Evolutionary conservation across 306 rosid genomes (phyloP).

Genomic region (Prunus kanzakura): DNA sequence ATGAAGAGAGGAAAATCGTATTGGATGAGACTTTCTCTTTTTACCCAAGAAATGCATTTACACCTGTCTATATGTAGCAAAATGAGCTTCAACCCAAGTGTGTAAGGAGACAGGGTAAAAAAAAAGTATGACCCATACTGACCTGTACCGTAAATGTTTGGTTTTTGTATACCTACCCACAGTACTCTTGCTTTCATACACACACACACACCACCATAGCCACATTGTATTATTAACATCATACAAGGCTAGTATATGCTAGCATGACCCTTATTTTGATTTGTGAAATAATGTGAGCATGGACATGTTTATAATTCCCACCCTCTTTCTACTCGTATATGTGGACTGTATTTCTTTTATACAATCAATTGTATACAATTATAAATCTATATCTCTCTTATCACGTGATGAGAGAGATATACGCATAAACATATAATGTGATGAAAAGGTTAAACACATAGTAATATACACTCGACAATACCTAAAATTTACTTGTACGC

Average conservation of each 20-base stretch:
- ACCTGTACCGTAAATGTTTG: not conserved
- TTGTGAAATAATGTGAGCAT: not conserved
- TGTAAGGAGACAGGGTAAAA: not conserved
- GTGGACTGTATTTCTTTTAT: no score
- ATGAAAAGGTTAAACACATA: no score
- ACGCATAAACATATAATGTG: no score
- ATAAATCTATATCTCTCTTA: no score
- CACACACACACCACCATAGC: not conserved
- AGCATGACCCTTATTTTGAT: not conserved
- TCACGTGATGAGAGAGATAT: no score
- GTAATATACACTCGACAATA: no score
- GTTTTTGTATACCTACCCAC: not conserved
- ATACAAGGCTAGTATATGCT: not conserved
- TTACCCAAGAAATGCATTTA: not conserved
- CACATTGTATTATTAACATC: not conserved
- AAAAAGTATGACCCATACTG: not conserved
- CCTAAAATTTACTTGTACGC: no score
- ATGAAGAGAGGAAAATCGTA: constrained; percentile 2
- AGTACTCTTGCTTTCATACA: not conserved
- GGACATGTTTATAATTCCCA: no score
- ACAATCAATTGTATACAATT: no score
- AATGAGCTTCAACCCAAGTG: not conserved
- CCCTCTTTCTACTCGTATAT: no score
- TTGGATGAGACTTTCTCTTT: not conserved
- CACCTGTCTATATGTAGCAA: not conserved